Base-by-base conservation (phyloP, 257 asterid species). In the Forsythia suspensa region DNA sequence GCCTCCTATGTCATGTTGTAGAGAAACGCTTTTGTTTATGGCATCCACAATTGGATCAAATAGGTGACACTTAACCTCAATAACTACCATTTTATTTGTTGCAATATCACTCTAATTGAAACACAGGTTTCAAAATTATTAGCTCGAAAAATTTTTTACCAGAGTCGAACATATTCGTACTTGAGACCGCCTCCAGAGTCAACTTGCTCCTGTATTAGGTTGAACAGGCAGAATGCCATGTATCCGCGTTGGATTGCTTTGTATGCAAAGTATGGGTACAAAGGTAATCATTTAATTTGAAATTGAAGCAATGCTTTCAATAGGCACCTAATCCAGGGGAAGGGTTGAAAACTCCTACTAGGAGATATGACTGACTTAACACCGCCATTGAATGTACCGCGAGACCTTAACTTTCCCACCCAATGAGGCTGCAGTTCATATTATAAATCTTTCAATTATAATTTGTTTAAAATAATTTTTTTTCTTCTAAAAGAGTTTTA, bases 141-240 rank as follows among this genome's bases (percentile, higher is more conserved):
- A 43, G 48, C 48, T 59, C 39, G 43, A 65, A 69, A 24, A 39
- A n/a, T n/a, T 43, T 84, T n/a, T 81, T 55, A 93, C 99, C 98
- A 8, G 99, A 97, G 80, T 95, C 99, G 76, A 94, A 95, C 99
- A 95, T 95, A 94, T 93, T 95, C 95, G 86, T 95, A 95, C 83
- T 91, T 93, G 76, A 88, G 91, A 77, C 97, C 92, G 4, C 81
- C 81, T 66, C 88, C 87, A 0, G 97, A 41, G 84, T 95, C 99
- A 1, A 80, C 82, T 41, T 98, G 90, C 15, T n/a, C 99, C 99
- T 4, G 93, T 92, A 59, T 95, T 95, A 8, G 97, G 95, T 85
- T 91, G 91, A 95, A 95, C 81, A 95, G 91, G 43, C 99, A 95
- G 80, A 91, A 95, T 4, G 97, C 91, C 82, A 66, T 0, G 97